Percentiles rank a stretch among this genome's conserved stretches.
Evolutionary conservation across 2,329 filamentous ascomycete genomes (phyloP).

Genomic region (Chrysosporium keratinophilum): DNA sequence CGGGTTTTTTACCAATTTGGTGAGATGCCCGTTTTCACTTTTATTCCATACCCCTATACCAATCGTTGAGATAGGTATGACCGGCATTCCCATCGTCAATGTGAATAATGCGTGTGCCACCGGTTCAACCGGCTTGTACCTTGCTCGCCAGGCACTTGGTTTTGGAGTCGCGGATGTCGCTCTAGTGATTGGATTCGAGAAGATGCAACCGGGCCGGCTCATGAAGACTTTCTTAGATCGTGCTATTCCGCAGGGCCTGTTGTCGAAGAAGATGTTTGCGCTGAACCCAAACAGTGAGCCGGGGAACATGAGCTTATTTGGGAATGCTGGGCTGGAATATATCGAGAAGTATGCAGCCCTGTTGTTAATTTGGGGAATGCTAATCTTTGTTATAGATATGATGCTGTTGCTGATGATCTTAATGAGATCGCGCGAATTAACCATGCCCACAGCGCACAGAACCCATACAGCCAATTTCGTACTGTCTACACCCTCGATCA

Average conservation of each 20-base stretch:
- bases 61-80: constrained; percentile 16
- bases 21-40: not conserved
- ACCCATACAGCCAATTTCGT: constrained; percentile 20
- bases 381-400: constrained; percentile 15
- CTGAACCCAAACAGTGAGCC: constrained; percentile 17
- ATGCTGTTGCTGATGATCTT: constrained; percentile 16
- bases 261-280: constrained; percentile 15
- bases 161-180: constrained; percentile 19
- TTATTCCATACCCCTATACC: not conserved
- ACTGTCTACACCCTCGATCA: constrained; percentile 17
- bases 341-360: constrained; percentile 18
- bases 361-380: not conserved
- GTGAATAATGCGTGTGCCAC: constrained; percentile 22
- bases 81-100: constrained; percentile 21
- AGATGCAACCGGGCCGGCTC: constrained; percentile 20
- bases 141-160: constrained; percentile 17
- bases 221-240: constrained; percentile 16
- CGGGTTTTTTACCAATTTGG: constrained; percentile 23
- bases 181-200: constrained; percentile 22
- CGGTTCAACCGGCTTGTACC: constrained; percentile 19
- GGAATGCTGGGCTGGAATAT: constrained; percentile 19
- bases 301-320: constrained; percentile 17
- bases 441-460: constrained; percentile 17
- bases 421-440: constrained; percentile 19
- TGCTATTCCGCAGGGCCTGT: constrained; percentile 13